phyloP scores from a whole-genome alignment of 1,284 basidiomycete genomes.

The Cutaneotrichosporon cutaneum region DNA sequence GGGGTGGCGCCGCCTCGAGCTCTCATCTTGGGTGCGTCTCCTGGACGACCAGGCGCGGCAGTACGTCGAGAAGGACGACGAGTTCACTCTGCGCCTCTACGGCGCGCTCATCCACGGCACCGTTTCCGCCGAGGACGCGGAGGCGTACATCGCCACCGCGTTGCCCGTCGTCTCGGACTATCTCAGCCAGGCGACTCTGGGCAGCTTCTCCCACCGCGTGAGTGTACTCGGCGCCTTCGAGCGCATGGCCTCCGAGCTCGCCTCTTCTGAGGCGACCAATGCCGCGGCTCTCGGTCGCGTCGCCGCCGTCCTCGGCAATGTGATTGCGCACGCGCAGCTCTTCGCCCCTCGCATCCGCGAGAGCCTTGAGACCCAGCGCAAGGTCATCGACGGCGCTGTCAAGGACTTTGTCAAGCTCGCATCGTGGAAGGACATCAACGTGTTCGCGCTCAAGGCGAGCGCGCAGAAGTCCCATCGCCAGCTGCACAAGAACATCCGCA shows the following conservation, averaged over 20 bases:
- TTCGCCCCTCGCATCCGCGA: conserved; percentile 60
- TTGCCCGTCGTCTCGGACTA: conserved; percentile 81
- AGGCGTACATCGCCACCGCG: conserved; percentile 60
- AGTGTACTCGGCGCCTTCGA: conserved; percentile 69
- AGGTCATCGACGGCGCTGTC: conserved; percentile 74
- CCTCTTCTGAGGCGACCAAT: conserved; percentile 45
- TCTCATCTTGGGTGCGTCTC: conserved; percentile 81
- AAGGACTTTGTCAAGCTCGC: conserved; percentile 87
- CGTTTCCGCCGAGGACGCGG: conserved; percentile 55
- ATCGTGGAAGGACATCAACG: conserved; percentile 97
- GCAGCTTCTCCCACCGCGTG: conserved; percentile 75
- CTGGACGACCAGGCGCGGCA: conserved; percentile 67
- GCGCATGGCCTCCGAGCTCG: conserved; percentile 47
- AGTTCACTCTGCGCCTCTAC: conserved; percentile 93
- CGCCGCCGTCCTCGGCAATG: conserved; percentile 65
- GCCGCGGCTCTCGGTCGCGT: conserved; percentile 56
- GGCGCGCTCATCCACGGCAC: conserved; percentile 72
- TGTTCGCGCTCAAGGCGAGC: conserved; percentile 88
- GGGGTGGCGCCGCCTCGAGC: conserved; percentile 84
- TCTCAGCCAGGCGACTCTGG: conserved; percentile 72
- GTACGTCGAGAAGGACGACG: conserved; percentile 65
- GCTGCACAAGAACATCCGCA: conserved; percentile 85
- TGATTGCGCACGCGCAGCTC: conserved; percentile 67
- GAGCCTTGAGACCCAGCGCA: conserved; percentile 63
- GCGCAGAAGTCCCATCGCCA: conserved; percentile 88